Evolutionary conservation across 768 basidiomycete genomes (phyloP), one percentile per base, ranked within the genome.

Genomic region (Macrolepiota fuliginosa): DNA sequence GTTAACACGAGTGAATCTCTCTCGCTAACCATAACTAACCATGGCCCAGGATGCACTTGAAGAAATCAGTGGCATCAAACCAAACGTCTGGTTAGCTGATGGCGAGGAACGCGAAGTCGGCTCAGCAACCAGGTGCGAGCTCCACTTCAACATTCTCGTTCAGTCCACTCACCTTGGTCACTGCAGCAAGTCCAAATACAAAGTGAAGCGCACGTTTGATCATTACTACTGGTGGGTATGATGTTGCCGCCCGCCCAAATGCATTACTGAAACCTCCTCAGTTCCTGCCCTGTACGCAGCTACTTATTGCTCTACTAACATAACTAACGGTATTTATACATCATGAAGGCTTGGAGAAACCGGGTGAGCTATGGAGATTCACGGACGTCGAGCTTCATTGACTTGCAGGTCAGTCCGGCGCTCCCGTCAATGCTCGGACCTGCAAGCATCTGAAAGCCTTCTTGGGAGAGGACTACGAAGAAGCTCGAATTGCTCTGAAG

Each of bases 41-140:
- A 73, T 71, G 67, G 46, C 70, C 40, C 59, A 68, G 63, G 82
- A 83, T 66, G 82, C 80, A 65, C 78, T 84, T 19, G 76, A 75
- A 54, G 77, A 78, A 67, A 83, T 85, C 55, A 74, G 79, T 64
- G 83, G 83, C 11, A 69, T 82, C 58, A 80, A 80, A 66, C 84
- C 83, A 37, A 81, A 79, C 35, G 75, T 81, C 11, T 59, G 72
- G 58, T 65, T 85, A 4, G 68, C 64, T 25, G 83, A 83, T 57
- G 83, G 83, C 5, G 80, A 82, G 42, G 79, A 81, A 62, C 71
- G 71, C 19, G 80, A 81, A 62, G 78, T 81, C 15, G 76, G 71
- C 51, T 83, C 81, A 0, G 68, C 70, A 58, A 70, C 76, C 5
- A 76, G 77, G 77, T 76, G 47, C 13, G 47, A 5, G 19, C 11